Evolutionary conservation across 106 monocot genomes (phyloP), one percentile per base, ranked within the genome.

Genomic region (Posidonia australis): DNA sequence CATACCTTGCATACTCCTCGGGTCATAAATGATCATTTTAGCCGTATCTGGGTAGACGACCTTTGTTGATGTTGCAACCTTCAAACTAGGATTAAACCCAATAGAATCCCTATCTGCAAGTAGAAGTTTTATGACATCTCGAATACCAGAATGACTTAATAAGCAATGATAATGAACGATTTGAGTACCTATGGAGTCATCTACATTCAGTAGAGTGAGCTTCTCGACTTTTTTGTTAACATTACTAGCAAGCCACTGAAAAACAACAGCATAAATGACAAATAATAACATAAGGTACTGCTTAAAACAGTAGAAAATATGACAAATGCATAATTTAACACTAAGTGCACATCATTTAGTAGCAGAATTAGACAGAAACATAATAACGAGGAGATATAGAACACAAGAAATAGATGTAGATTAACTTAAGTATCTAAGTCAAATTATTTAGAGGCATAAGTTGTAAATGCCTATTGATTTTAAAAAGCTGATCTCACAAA

Each of bases 21-120:
- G 93, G 24, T 94, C 83, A 76, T 89, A 89, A 62, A 86, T 73
- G n/a, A 84, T 78, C 93, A 94, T 94, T 54, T 73, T 62, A 60
- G 93, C 86, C 68, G 77, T 80, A 78, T 94, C 93, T 52, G 93
- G 93, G 52, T 77, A 84, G 46, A 82, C 66, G 66, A 86, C 59
- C 67, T 80, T 89, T 55, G 81, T 28, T 73, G 81, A 68, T 72
- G 60, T 63, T 44, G 68, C 46, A 22, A 27, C 22, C 64, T 83
- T 85, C 48, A 44, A 64, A 44, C 63, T 72, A 47, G 64, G 60
- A 51, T 19, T 47, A 17, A 67, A 56, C 48, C 73, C 79, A 71
- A 55, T 36, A 67, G 82, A 62, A 72, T 42, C 79, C 49, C 78
- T 80, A 2, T 80, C 79, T 76, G 77, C 42, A 58, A 16, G 59